These are phyloP conservation scores for Solidago caesia DNA, from an alignment of 129 eudicot species.

Conservation along the genomic window DNA sequence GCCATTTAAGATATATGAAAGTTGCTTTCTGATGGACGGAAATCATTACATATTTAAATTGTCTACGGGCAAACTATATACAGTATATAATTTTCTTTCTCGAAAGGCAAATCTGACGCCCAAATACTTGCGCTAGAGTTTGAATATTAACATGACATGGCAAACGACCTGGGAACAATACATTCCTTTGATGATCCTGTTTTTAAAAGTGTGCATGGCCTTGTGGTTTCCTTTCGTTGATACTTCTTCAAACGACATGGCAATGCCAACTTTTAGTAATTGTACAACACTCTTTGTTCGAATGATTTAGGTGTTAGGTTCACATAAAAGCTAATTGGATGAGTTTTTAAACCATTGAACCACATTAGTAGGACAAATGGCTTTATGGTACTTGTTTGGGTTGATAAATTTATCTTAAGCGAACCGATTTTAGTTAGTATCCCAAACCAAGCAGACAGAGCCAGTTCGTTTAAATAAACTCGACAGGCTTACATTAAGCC, in stretches of 20 bases:
- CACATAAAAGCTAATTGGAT: neutral
- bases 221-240: neutral
- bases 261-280: neutral
- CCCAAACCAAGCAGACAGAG: too few relatives aligned
- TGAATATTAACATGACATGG: neutral
- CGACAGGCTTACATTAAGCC: too few relatives aligned
- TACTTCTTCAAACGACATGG: neutral
- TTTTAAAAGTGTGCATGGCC: neutral
- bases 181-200: neutral
- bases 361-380: neutral
- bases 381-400: neutral
- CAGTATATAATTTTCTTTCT: too few relatives aligned
- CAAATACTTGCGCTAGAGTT: neutral
- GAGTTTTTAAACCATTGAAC: neutral
- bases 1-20: neutral
- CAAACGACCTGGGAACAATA: neutral
- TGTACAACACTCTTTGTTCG: neutral
- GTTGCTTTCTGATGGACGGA: constrained; percentile 1
- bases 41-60: neutral
- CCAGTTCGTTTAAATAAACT: too few relatives aligned
- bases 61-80: neutral
- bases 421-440: too few relatives aligned
- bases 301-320: neutral
- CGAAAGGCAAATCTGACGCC: too few relatives aligned
- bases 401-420: too few relatives aligned